Evolutionary conservation across 2,329 filamentous ascomycete genomes (phyloP), one percentile per base, ranked within the genome.

Genomic region (Stagonosporopsis tanaceti): DNA sequence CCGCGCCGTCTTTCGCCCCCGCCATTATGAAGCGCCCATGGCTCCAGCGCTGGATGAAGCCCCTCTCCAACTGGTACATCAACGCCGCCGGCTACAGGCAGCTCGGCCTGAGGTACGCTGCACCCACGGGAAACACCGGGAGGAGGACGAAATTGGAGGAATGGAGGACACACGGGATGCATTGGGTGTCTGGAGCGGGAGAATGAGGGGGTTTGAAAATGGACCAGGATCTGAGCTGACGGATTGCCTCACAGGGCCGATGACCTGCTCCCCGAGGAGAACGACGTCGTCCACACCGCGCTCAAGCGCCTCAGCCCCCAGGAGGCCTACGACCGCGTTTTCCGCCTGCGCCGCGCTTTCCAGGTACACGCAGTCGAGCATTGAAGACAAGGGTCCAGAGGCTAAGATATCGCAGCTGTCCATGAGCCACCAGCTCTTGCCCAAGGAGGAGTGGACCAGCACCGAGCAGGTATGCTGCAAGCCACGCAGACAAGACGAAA

Each of bases 241-340:
- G 40, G 48, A 52, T 47, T 67, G 59, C 60, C 64, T 62, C 64
- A 69, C 77, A 98, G 95, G 80, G 88, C 89, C 85, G 95, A 99
- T 81, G 95, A 99, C 78, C 82, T 99, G 77, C 91, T 97, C 77
- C 87, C 91, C 77, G 95, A 99, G 81, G 95, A 99, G 83, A 90
- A 86, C 84, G 91, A 95, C 72, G 81, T 84, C 57, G 92, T 97
- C 73, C 89, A 95, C 80, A 86, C 89, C 70, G 95, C 95, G 63
- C 86, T 99, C 75, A 91, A 91, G 86, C 92, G 95, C 78, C 90
- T 99, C 62, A 87, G 91, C 57, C 86, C 92, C 73, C 92, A 96
- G 84, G 92, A 95, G 78, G 86, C 89, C 73, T 98, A 98, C 83
- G 95, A 99, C 84, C 94, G 95, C 78, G 88, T 98, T 78, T 99